Conservation (phyloP, 2,329 filamentous ascomycete species). For the Orbilia oligospora region DNA sequence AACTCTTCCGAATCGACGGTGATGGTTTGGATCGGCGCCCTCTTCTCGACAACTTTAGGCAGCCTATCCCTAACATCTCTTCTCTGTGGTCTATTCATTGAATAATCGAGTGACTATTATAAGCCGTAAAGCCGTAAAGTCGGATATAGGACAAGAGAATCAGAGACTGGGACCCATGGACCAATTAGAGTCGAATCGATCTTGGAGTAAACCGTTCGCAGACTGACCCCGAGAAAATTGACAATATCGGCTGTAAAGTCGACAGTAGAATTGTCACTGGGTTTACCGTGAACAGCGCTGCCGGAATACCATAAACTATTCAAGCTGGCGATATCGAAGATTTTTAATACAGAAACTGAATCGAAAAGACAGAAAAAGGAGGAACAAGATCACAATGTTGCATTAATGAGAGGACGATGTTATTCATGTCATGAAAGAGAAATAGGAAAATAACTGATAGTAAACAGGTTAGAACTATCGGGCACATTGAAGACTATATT, state of each 20-base stretch:
- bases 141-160: background rate
- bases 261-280: constrained; percentile 27
- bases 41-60: constrained; percentile 9
- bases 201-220: constrained; percentile 4
- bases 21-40: constrained; percentile 36
- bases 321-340: constrained; percentile 5
- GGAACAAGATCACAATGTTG: constrained; percentile 5
- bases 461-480: constrained; percentile 23
- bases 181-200: background rate
- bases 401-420: constrained; percentile 16
- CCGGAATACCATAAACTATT: constrained; percentile 1
- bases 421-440: constrained; percentile 18
- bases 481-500: constrained; percentile 25
- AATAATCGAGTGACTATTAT: background rate
- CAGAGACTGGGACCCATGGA: background rate
- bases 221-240: background rate
- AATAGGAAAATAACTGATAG: constrained; percentile 23
- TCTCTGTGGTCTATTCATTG: constrained; percentile 25
- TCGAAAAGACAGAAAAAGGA: constrained; percentile 13
- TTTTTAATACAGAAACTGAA: constrained; percentile 11
- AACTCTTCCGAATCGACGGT: constrained; percentile 49
- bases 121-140: background rate
- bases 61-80: constrained; percentile 9
- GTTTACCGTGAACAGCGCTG: constrained; percentile 25
- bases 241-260: constrained; percentile 10